These are phyloP conservation scores for Rutstroemia sp. DNA, from an alignment of 2,329 filamentous ascomycete species.

Conservation along the genomic window DNA sequence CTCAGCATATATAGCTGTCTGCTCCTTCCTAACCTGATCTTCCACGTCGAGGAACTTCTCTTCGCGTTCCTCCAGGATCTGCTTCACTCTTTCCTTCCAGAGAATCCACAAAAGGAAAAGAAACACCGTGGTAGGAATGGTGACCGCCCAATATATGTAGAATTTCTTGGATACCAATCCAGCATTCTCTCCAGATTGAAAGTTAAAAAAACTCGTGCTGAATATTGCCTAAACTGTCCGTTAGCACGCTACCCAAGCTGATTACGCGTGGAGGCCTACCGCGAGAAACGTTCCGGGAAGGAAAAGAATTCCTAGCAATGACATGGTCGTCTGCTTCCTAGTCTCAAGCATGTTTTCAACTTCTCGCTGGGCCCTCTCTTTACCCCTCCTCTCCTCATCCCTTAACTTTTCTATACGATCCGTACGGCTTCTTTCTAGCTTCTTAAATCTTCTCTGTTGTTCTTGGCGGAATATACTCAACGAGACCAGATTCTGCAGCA, in stretches of 20 bases:
- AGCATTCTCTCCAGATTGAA: not conserved
- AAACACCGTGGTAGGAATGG: not conserved
- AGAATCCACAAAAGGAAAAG: not conserved
- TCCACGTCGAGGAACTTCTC: not conserved
- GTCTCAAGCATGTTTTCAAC: slow-evolving; percentile 5
- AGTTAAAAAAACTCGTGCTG: not conserved
- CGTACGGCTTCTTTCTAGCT: not conserved
- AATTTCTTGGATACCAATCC: not conserved
- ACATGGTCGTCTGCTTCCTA: slow-evolving; percentile 7
- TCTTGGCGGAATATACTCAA: slow-evolving; percentile 6
- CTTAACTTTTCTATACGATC: not conserved
- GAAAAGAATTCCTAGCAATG: slow-evolving; percentile 6
- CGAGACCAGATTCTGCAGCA: slow-evolving; percentile 6
- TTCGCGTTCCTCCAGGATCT: not conserved
- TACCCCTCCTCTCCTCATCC: slow-evolving; percentile 3
- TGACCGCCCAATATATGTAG: not conserved
- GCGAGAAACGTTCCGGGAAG: slow-evolving; percentile 6
- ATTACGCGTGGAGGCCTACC: not conserved
- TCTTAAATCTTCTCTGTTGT: not conserved
- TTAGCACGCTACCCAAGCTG: not conserved
- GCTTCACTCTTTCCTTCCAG: not conserved
- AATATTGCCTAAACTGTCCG: not conserved
- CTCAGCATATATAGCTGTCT: fast-evolving
- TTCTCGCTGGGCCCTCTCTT: slow-evolving; percentile 1
- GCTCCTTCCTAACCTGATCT: not conserved